Percentiles rank a stretch among this genome's conserved stretches.
Conservation (phyloP, 2,329 filamentous ascomycete genomes). For the Neoarthrinium moseri region DNA sequence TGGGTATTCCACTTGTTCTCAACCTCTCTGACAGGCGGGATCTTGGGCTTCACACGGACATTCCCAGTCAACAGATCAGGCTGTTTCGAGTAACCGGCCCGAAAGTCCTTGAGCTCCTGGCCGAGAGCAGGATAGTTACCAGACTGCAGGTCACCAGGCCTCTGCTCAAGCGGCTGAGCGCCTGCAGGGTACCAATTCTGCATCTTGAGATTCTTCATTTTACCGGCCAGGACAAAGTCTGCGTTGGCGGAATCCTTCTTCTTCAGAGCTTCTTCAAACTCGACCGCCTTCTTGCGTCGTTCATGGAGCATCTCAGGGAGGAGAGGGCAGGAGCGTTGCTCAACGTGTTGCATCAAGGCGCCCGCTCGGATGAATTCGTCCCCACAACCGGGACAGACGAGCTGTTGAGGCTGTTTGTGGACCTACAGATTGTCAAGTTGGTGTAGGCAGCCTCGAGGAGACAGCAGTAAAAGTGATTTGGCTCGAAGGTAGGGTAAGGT, state of each 20-base stretch:
- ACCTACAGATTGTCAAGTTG: neutral
- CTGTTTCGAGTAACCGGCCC: conserved; percentile 17
- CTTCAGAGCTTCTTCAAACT: conserved; percentile 23
- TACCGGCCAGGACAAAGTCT: neutral
- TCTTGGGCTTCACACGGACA: conserved; percentile 6
- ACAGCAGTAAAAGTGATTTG: no score
- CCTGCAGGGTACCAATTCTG: neutral
- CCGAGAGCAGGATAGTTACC: conserved; percentile 9
- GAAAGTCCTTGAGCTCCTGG: conserved; percentile 15
- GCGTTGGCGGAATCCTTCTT: conserved; percentile 9
- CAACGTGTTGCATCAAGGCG: conserved; percentile 43
- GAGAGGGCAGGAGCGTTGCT: conserved; percentile 40
- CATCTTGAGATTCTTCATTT: neutral
- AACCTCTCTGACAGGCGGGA: neutral
- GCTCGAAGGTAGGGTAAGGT: no score
- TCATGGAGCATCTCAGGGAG: conserved; percentile 28
- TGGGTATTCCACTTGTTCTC: conserved; percentile 20
- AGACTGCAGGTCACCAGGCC: neutral
- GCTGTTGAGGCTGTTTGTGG: conserved; percentile 37
- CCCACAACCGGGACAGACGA: conserved; percentile 47
- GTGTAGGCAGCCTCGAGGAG: neutral
- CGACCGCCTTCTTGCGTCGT: conserved; percentile 34
- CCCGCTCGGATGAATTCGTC: conserved; percentile 34
- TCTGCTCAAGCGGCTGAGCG: neutral
- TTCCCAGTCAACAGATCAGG: conserved; percentile 16